A percentile compares a stretch with the other conserved stretches of the same genome.
phyloP scores from a whole-genome alignment of 805 yeast genomes.

The Cyberlindnera suaveolens region DNA sequence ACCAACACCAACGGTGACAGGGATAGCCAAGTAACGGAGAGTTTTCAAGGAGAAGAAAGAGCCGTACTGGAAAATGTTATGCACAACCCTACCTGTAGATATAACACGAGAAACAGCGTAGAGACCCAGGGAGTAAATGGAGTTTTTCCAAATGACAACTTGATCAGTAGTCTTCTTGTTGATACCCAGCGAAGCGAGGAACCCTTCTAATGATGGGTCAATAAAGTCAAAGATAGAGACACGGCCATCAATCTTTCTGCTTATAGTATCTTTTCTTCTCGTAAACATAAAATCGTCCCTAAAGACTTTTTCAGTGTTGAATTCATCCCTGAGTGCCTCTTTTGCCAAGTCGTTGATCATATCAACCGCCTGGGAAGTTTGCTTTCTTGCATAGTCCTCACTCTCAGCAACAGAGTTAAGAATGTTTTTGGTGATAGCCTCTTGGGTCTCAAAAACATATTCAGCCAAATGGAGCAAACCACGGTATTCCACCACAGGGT shows the following conservation, averaged over 20 bases:
- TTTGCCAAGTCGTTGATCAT: conserved; percentile 59
- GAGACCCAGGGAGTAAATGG: conserved; percentile 24
- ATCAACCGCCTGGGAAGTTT: conserved; percentile 56
- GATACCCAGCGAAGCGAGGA: conserved; percentile 29
- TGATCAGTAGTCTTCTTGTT: conserved; percentile 23
- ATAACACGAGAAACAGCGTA: conserved; percentile 24
- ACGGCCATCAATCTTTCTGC: conserved; percentile 50
- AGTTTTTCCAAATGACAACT: conserved; percentile 25
- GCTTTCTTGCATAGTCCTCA: conserved; percentile 61
- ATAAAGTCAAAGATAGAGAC: conserved; percentile 69
- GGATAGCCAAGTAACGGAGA: conserved; percentile 44
- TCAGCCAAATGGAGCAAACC: conserved; percentile 62
- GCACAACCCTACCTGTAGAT: conserved; percentile 33
- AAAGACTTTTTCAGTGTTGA: conserved; percentile 50
- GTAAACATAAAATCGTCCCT: conserved; percentile 79
- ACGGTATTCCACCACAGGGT: conserved; percentile 45
- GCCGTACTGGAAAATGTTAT: conserved; percentile 30
- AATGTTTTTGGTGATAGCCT: conserved; percentile 59
- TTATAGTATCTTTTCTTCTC: conserved; percentile 55
- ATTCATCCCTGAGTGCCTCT: conserved; percentile 55
- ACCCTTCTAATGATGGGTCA: conserved; percentile 66
- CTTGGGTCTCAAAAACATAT: conserved; percentile 67
- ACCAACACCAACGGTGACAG: conserved; percentile 43
- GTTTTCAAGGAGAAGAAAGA: conserved; percentile 30
- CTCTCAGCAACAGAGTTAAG: conserved; percentile 54